Base-by-base conservation (phyloP, 106 monocot species). In the Iris macrosiphon region DNA sequence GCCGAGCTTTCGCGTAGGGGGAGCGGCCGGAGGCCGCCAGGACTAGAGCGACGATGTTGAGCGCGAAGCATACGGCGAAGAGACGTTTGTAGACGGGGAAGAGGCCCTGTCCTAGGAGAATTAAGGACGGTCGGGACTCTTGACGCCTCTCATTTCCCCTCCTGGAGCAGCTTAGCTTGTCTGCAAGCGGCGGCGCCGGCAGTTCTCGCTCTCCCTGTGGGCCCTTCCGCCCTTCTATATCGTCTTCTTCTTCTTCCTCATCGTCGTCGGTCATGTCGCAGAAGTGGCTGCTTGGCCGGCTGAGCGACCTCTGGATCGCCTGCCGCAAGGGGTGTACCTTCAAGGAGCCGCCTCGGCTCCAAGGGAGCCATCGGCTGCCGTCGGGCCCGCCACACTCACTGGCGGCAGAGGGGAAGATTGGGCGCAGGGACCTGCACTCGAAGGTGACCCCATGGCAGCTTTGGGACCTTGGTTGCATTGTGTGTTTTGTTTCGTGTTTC, bases 1-100 rank as follows among this genome's bases (percentile, higher is more conserved):
- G 72, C 19, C 68, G 45, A 14, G 33, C 15, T 47, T 65, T 68
- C 16, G 75, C 85, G 60, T 72, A 76, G 0, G 33, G 18, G 35
- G 80, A 85, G 22, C 62, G 42, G 29, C 61, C 61, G 4, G 72
- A 17, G 60, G 43, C 32, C 7, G 79, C 85, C 7, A 85, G 76
- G 8, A 46, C 47, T 4, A 85, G 54, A 39, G 34, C 30, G 20
- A 24, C 20, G 1, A 72, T 28, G 49, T 85, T 85, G 41, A 76
- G 23, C 0, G 56, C 40, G 34, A 79, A 52, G 42, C 48, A 72
- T 7, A 69, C 56, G 1, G 31, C 38, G 56, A 85, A 76, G 38
- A 85, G 75, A 20, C 76, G 64, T 59, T 85, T 85, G 75, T 85
- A 85, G 22, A 85, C 76, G 0, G 85, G 75, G 72, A 85, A 80